Percentiles rank a stretch among this genome's conserved stretches.
Evolutionary conservation across 2,329 filamentous ascomycete genomes (phyloP).

Genomic region (Diaporthe citrichinensis): DNA sequence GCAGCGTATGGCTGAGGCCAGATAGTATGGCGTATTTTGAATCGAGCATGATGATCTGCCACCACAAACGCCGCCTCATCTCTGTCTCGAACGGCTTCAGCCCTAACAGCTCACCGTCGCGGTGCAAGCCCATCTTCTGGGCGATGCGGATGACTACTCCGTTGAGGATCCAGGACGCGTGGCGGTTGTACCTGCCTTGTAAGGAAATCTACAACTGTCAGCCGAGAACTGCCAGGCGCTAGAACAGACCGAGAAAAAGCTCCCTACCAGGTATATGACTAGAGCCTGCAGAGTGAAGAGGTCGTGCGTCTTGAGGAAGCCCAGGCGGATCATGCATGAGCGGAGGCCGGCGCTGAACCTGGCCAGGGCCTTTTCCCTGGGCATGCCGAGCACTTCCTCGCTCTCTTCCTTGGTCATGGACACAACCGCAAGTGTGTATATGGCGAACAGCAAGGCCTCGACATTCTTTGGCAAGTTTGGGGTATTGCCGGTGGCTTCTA

Average conservation of each 20-base stretch:
- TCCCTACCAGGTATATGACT: constrained; percentile 67
- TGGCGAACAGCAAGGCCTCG: constrained; percentile 74
- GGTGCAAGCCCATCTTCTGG: constrained; percentile 77
- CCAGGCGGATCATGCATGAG: constrained; percentile 63
- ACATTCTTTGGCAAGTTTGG: constrained; percentile 68
- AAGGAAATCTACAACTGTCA: constrained; percentile 63
- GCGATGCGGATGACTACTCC: constrained; percentile 74
- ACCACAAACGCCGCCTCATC: constrained; percentile 78
- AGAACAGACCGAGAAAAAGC: not conserved
- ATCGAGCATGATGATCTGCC: constrained; percentile 73
- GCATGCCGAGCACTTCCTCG: constrained; percentile 63
- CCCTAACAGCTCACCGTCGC: constrained; percentile 70
- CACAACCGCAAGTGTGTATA: constrained; percentile 73
- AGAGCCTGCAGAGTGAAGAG: constrained; percentile 72
- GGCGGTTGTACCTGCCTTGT: constrained; percentile 70
- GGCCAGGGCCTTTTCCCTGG: constrained; percentile 64
- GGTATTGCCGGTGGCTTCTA: constrained; percentile 72
- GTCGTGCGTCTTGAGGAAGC: constrained; percentile 72
- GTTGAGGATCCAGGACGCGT: constrained; percentile 72
- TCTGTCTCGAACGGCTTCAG: constrained; percentile 75
- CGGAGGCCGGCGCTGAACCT: constrained; percentile 67
- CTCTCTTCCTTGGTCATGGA: constrained; percentile 71
- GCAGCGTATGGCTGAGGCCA: constrained; percentile 66
- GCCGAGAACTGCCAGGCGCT: not conserved
- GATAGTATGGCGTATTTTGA: constrained; percentile 70